These are phyloP conservation scores for Zymoseptoria tritici DNA, from an alignment of 2,329 filamentous ascomycete species.

Conservation along the genomic window DNA sequence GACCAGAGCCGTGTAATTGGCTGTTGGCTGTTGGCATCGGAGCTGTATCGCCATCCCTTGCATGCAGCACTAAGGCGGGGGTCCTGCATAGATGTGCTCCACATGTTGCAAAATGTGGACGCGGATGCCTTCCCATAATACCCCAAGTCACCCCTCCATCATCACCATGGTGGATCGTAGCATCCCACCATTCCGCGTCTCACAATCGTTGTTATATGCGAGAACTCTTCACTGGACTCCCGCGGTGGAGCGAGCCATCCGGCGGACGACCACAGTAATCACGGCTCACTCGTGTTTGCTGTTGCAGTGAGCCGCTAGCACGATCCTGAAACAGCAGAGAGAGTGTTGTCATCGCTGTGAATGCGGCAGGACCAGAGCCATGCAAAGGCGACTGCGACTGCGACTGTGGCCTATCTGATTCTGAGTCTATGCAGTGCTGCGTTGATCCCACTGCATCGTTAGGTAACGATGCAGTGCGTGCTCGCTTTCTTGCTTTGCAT, in stretches of 20 bases:
- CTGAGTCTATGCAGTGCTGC: background rate
- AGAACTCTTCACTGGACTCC: background rate
- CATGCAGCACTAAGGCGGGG: background rate
- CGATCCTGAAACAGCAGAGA: background rate
- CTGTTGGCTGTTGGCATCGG: background rate
- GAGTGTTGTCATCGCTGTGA: background rate
- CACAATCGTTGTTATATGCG: background rate
- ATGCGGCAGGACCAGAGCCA: background rate
- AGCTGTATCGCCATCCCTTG: background rate
- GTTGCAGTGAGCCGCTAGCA: background rate
- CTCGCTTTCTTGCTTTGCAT: background rate
- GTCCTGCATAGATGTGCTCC: background rate
- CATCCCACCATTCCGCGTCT: background rate
- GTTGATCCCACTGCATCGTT: background rate
- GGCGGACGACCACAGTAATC: background rate
- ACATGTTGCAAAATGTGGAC: background rate
- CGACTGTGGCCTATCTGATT: background rate
- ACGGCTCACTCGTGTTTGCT: background rate
- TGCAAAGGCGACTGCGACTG: background rate
- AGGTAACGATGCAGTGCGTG: background rate
- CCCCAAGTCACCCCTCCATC: background rate
- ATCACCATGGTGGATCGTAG: background rate
- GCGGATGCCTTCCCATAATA: background rate
- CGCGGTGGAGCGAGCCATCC: background rate
- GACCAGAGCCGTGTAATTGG: background rate